A percentile compares a stretch with the other conserved stretches of the same genome.
Conservation (phyloP, 805 yeast genomes). For the Saturnispora ahearnii region DNA sequence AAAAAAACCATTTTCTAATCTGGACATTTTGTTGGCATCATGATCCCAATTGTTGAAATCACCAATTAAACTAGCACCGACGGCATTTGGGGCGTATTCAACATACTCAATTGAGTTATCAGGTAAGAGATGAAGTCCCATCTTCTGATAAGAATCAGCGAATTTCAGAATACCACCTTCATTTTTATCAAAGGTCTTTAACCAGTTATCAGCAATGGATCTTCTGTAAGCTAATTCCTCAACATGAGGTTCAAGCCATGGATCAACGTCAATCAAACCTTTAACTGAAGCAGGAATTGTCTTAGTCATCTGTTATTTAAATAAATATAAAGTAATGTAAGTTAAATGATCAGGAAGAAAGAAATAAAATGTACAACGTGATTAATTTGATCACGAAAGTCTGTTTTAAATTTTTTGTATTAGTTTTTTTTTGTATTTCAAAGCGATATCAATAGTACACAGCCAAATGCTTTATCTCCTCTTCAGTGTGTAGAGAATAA, state of each 20-base stretch:
- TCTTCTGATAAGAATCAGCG: conserved; percentile 65
- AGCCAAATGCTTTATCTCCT: no score
- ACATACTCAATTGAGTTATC: conserved; percentile 52
- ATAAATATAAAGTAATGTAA: not conserved
- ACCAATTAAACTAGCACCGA: conserved; percentile 69
- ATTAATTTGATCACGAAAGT: not conserved
- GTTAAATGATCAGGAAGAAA: not conserved
- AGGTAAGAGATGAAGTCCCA: conserved; percentile 64
- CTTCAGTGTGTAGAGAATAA: no score
- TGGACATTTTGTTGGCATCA: conserved; percentile 42
- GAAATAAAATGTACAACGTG: not conserved
- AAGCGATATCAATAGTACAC: no score
- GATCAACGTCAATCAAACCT: conserved; percentile 67
- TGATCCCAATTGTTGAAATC: conserved; percentile 85
- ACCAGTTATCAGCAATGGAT: conserved; percentile 56
- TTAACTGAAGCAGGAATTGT: conserved; percentile 29
- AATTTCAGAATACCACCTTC: conserved; percentile 64
- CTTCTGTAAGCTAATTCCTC: conserved; percentile 63
- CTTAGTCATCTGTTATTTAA: not conserved
- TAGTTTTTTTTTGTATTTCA: not conserved
- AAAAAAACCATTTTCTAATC: conserved; percentile 69
- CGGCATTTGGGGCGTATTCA: conserved; percentile 91
- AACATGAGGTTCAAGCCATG: conserved; percentile 76
- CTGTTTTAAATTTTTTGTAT: not conserved
- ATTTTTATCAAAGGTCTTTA: conserved; percentile 38